Evolutionary conservation across 1,139 yeast species (phyloP).

Genomic region (Hemisphaericaspora xylanilytica): DNA sequence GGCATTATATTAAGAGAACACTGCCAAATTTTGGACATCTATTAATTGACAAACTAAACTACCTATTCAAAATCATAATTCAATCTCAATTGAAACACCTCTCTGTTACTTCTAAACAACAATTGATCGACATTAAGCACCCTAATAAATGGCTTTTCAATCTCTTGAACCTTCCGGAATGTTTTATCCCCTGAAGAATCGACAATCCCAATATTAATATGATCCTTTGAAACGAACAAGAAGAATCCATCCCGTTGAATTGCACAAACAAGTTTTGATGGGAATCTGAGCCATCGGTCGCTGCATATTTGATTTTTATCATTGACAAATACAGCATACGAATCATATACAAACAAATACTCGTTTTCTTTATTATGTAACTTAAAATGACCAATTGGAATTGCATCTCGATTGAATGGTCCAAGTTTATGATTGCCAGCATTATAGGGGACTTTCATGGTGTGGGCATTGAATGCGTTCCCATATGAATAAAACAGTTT

Average conservation of each 20-base stretch:
- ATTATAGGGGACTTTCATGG: not conserved
- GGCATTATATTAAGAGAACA: too few species aligned
- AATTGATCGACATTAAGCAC: not conserved
- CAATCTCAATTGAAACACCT: not conserved
- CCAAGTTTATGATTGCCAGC: not conserved
- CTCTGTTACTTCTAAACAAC: not conserved
- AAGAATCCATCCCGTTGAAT: conserved; percentile 1
- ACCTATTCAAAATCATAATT: not conserved
- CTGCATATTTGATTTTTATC: not conserved
- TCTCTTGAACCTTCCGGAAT: not conserved
- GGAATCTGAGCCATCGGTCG: not conserved
- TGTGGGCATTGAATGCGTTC: not conserved
- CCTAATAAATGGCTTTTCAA: not conserved
- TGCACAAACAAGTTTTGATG: not conserved
- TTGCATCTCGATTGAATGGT: not conserved
- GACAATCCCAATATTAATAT: not conserved
- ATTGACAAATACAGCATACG: conserved; percentile 1
- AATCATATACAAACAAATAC: conserved; percentile 2
- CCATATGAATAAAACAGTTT: conserved; percentile 1
- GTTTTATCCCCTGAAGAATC: not conserved
- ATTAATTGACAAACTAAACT: not conserved
- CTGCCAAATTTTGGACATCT: too few species aligned
- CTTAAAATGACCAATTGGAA: not conserved
- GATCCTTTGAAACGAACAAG: not conserved
- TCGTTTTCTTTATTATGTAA: not conserved